These are phyloP conservation scores for Populus davidiana DNA, from an alignment of 345 rosid species.

Conservation along the genomic window DNA sequence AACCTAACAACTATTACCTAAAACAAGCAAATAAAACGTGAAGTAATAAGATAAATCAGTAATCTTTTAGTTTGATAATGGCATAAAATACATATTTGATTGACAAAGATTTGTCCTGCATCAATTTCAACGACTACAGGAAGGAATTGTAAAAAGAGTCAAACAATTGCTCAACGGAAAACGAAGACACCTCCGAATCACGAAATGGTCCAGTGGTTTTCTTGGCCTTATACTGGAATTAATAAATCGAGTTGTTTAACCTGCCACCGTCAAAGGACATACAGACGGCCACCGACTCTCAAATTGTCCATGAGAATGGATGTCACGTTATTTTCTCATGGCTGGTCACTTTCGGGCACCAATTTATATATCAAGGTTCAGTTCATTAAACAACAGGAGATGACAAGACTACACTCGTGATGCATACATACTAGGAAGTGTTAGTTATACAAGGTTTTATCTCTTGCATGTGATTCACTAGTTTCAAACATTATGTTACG, in stretches of 20 bases:
- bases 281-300: slow-evolving; percentile 39
- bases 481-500: neutral
- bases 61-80: no score
- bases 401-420: neutral
- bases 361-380: neutral
- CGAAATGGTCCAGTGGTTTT: slow-evolving; percentile 12
- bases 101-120: neutral
- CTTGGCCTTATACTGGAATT: slow-evolving; percentile 14
- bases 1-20: no score
- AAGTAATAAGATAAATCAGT: no score
- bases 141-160: neutral
- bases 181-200: no score
- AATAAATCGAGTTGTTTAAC: neutral
- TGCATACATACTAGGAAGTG: neutral
- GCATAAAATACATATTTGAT: no score
- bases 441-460: neutral
- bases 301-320: slow-evolving; percentile 28
- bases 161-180: slow-evolving; percentile 11
- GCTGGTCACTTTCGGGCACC: slow-evolving; percentile 12
- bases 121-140: neutral
- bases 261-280: neutral
- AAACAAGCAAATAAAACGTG: no score
- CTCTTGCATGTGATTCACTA: neutral
- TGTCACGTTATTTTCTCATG: slow-evolving; percentile 16
- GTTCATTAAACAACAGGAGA: no score